Evolutionary conservation across 805 yeast species (phyloP), one percentile per base, ranked within the genome.

Genomic region (Suhomyces kilbournensis): DNA sequence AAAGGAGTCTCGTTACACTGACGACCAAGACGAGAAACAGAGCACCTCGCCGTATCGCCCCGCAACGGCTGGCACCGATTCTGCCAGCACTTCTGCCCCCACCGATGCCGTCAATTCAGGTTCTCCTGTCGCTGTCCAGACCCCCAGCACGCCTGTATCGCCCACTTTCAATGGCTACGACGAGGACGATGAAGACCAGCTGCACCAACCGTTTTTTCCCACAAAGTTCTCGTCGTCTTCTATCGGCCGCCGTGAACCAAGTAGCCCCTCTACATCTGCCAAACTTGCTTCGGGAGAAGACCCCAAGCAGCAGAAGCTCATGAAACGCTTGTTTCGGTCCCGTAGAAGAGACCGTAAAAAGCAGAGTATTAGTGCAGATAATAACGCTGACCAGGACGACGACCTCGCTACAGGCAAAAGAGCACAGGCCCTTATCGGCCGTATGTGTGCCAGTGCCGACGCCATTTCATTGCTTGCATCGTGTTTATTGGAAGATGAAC

Each of bases 401-500:
- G 66, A 64, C 30, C 51, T 56, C 12, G 67, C 74, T 14, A 62
- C 73, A 3, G 72, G 72, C 4, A 69, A 69, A 52, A 63, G 79
- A 46, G 78, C 77, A 0, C 66, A 60, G 40, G 62, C 53, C 7
- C 62, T 74, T 39, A 56, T 75, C 10, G 67, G 67, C 12, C 60
- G 88, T 25, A 70, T 89, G 53, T 60, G 80, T 6, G 72, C 87
- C 4, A 96, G 88, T 9, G 76, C 85, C 10, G 92, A 97, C 0
- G 86, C 89, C 2, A 85, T 90, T 0, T 72, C 89, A 52, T 75
- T 90, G 52, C 75, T 90, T 4, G 90, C 94, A 4, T 82, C 96
- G 1, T 79, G 85, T 38, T 82, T 94, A 54, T 75, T 85, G 45
- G 80, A 82, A 49, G 97, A 91, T 65, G 96, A 90, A 54, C 81